Base-by-base conservation (phyloP, 2,329 filamentous ascomycete species). In the Calonectria henricotiae region DNA sequence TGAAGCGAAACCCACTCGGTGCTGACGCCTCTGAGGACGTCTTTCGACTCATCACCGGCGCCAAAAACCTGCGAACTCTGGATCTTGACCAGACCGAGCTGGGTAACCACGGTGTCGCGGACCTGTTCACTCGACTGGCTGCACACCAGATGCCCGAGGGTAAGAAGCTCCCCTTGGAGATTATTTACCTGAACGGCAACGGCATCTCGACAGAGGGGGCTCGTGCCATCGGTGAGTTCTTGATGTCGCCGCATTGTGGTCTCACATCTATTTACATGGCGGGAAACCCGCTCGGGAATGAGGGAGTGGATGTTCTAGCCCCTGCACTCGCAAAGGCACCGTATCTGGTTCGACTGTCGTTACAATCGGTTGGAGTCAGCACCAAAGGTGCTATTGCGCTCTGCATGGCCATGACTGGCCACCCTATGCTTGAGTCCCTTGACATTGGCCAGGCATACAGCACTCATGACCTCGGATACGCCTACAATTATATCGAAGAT, bases 71-170 rank as follows among this genome's bases (percentile, higher is more conserved):
- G 43, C 82, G 85, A 27, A 88, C 86, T 37, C 77, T 89, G 37
- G 86, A 88, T 74, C 79, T 89, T n/a, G 86, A 89, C 71, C 86
- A 88, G 74, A 88, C 86, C 3, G 83, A 87, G 75, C 79, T 89
- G 4, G 84, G 86, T 3, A 83, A 88, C 67, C 80, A 74, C 8
- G 87, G 86, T 66, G 81, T 86, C 15, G 81, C 82, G 2, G 76
- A 80, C 37, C 77, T 88, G 1, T 88, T 88, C 77, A 74, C 71
- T 5, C 77, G 77, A 12, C 76, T 87, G 54, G 80, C 80, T 5
- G 71, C 68, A 13, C 77, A 81, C 60, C 61, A 81, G 25, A 73
- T 74, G 51, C 71, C 75, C 1, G 76, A 81, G 37, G 78, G 76
- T 9, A 65, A 55, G 44, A 75, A 73, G 58, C 73, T 83, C 4